Percentiles rank a stretch among this genome's conserved stretches.
Evolutionary conservation across 1,139 yeast genomes (phyloP).

Genomic region (Meyerozyma sp.): DNA sequence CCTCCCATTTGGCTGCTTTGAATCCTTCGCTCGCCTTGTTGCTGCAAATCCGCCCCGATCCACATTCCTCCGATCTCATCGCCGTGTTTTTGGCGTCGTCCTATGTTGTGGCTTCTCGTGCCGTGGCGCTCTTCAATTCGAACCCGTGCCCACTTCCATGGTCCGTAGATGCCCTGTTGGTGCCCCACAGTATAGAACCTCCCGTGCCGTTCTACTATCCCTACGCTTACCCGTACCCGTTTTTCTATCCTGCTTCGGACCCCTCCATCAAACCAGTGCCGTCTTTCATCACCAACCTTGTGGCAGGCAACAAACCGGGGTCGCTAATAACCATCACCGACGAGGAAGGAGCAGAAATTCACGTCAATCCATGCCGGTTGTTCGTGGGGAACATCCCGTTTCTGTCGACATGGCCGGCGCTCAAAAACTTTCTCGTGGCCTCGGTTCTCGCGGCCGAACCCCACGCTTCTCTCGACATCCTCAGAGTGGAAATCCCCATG

Average conservation of each 20-base stretch:
- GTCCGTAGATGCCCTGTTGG: background rate
- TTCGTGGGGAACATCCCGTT: conserved; percentile 59
- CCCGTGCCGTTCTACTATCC: background rate
- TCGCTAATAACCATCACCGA: conserved; percentile 13
- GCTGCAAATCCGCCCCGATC: background rate
- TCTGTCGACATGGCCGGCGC: conserved; percentile 49
- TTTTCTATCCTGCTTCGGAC: background rate
- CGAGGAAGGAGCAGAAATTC: conserved; percentile 26
- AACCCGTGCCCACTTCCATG: background rate
- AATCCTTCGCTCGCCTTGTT: background rate
- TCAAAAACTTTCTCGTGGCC: conserved; percentile 41
- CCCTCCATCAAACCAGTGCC: conserved; percentile 14
- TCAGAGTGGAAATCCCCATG: conserved; percentile 54
- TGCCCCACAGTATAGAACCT: background rate
- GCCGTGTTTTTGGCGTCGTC: background rate
- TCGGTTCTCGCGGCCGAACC: conserved; percentile 22
- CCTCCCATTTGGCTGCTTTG: background rate
- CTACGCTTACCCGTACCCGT: background rate
- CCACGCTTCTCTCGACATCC: conserved; percentile 25
- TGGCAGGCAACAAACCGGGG: conserved; percentile 5
- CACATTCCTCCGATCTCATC: background rate
- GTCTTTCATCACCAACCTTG: conserved; percentile 28
- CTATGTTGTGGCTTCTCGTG: background rate
- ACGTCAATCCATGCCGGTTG: conserved; percentile 35
- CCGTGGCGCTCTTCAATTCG: background rate